Base-by-base conservation (phyloP, 2,329 filamentous ascomycete genomes). In the Fusarium lyarnte region DNA sequence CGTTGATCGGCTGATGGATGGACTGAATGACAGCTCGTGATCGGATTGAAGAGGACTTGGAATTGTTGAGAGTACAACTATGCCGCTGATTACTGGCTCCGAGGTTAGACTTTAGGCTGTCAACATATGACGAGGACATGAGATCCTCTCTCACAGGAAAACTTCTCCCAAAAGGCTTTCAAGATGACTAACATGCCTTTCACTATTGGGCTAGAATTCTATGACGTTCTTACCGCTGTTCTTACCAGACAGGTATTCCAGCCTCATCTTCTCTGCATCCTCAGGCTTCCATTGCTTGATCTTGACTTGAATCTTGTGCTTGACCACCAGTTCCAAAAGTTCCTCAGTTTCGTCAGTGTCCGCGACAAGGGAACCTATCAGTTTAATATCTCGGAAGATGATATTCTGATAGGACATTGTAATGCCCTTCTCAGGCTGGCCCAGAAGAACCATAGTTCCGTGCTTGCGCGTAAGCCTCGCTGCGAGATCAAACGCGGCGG, bases 241-340 rank as follows among this genome's bases (percentile, higher is more conserved):
- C 25, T 19, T 31, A 1, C 58, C 64, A 1, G 36, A 8, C 27
- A 69, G 3, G 16, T 69, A 69, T 11, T 69, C 58, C 6, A 51
- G 52, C 17, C 58, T 47, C 64, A 69, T 69, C 6, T 31, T 4
- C 12, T 69, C 64, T 3, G 66, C 58, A 13, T 64, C 58, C 8
- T 64, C 66, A n/a, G 12, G 25, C 25, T 42, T 58, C 64, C 64
- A 69, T n/a, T 69, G 39, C 19, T 54, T 54, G 10, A 69, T 41
- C 23, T 64, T 64, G 17, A 63, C 45, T 3, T 49, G 46, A 3
- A 69, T 61, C 5, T 43, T 16, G 4, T 69, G 64, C 23, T 69
- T 21, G 3, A 47, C 52, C 2, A 58, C 64, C 4, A 69, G 27
- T 14, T 39, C n/a, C 4, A 69, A 21, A 2, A 63, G 36, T 16